Conservation (phyloP, 306 rosid genomes). For the Malus asiatica region DNA sequence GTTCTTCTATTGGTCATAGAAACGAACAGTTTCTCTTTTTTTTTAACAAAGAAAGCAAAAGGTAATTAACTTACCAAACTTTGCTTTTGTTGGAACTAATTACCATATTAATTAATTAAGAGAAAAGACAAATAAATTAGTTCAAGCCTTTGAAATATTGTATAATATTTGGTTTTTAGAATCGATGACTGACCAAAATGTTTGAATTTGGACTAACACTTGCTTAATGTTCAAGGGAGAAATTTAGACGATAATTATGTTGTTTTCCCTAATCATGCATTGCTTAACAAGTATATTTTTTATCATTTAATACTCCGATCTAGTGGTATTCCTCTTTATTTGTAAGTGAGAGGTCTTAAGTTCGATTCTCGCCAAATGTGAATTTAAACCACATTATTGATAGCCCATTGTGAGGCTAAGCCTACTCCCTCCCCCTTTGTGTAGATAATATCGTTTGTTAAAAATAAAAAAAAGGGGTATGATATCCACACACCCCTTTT, state of each 20-base stretch:
- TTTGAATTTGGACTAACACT: neutral
- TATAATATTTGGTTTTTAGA: neutral
- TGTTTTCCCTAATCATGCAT: no score
- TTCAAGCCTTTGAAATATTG: neutral
- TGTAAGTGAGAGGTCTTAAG: no score
- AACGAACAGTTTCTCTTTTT: neutral
- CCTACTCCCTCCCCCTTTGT: fast-evolving
- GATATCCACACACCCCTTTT: no score
- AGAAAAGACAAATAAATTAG: neutral
- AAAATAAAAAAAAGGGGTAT: no score
- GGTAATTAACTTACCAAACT: neutral
- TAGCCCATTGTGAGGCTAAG: fast-evolving
- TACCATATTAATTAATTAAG: neutral
- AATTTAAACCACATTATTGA: no score
- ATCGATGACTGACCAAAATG: neutral
- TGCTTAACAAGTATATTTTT: no score
- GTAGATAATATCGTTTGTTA: no score
- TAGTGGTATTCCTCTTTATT: no score
- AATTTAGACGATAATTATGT: no score
- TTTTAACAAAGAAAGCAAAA: neutral
- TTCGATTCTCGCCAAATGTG: fast-evolving
- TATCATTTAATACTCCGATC: no score
- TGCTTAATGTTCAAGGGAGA: no score
- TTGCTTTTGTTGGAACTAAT: neutral
- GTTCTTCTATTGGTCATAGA: neutral